A percentile compares a stretch with the other conserved stretches of the same genome.
phyloP scores from a whole-genome alignment of 495 filamentous ascomycete genomes.

The Glarea lozoyensis region DNA sequence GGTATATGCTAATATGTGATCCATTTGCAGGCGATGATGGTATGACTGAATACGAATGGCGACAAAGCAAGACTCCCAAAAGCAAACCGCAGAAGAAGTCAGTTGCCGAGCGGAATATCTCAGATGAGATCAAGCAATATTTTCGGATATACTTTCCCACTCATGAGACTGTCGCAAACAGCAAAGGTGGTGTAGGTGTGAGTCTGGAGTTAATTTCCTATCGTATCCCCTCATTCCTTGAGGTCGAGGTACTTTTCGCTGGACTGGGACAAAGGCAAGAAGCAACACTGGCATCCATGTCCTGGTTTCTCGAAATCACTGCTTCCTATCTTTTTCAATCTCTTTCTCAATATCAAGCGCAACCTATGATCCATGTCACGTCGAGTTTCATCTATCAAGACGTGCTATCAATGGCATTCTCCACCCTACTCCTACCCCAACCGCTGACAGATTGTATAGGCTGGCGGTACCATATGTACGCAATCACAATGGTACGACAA shows the following conservation, averaged over 20 bases:
- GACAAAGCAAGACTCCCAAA: slow-evolving; percentile 26
- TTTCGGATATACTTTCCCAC: slow-evolving; percentile 83
- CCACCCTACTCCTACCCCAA: too few relatives aligned
- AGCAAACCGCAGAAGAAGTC: slow-evolving; percentile 22
- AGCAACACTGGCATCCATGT: too few relatives aligned
- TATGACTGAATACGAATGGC: slow-evolving; percentile 42
- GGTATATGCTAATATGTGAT: slow-evolving; percentile 6
- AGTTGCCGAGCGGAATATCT: slow-evolving; percentile 21
- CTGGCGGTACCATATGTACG: slow-evolving; percentile 76
- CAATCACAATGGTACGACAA: slow-evolving; percentile 57
- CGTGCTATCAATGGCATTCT: too few relatives aligned
- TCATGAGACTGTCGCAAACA: slow-evolving; percentile 54
- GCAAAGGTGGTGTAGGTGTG: slow-evolving; percentile 46
- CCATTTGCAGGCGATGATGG: slow-evolving; percentile 40
- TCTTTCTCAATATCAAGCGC: too few relatives aligned
- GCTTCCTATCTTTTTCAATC: too few relatives aligned
- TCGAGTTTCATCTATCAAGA: too few relatives aligned
- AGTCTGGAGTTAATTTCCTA: slow-evolving; percentile 13
- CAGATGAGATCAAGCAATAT: slow-evolving; percentile 34
- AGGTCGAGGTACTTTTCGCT: too few relatives aligned
- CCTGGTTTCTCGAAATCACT: too few relatives aligned
- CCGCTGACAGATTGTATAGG: background rate
- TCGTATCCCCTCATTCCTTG: too few relatives aligned
- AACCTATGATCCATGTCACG: too few relatives aligned
- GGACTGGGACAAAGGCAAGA: too few relatives aligned